Base-by-base conservation (phyloP, 306 rosid genomes). In the Gynostemma pentaphyllum region DNA sequence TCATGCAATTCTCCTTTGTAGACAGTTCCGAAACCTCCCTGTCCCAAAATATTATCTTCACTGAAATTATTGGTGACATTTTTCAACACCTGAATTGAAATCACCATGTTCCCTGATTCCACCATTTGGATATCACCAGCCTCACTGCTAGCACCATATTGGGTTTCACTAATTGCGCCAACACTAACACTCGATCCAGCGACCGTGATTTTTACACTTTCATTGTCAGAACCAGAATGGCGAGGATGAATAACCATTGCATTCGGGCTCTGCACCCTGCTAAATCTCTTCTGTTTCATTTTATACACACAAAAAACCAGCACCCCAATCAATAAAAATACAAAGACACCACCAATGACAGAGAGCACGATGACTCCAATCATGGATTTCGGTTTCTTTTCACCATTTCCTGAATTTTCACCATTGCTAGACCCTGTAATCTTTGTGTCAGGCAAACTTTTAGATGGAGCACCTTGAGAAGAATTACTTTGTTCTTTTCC, bases 101-200 rank as follows among this genome's bases (percentile, higher is more conserved):
- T 91, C 67, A 91, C 87, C 97, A 90, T 85, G 74, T 87, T 90
- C 48, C 97, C 97, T 6, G 94, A 79, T 69, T 90, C 97, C 62
- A 81, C 90, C 94, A 90, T 85, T 62, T 90, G 97, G 59, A 90
- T 81, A 57, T 85, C 94, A n/a, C 85, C 84, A 29, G 76, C 37
- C 70, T 90, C 92, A 62, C 81, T 75, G 44, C 82, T 23, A 0
- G 83, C 80, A 8, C 75, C 18, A 1, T 91, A 73, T 9, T 75
- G 89, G 1, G 81, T 62, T 66, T 87, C 97, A 64, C 90, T 84
- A 39, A 71, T 64, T 2, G 83, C 81, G 29, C 95, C 97, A 51
- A 83, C 90, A 67, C 90, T 82, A 36, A 87, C 95, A 81, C 94
- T 85, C 1, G 95, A 87, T 30, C 95, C 95, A 5, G 94, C 97